Percentiles rank a stretch among this genome's conserved stretches.
Evolutionary conservation across 106 monocot genomes (phyloP).

Genomic region (Platanthera zijinensis): DNA sequence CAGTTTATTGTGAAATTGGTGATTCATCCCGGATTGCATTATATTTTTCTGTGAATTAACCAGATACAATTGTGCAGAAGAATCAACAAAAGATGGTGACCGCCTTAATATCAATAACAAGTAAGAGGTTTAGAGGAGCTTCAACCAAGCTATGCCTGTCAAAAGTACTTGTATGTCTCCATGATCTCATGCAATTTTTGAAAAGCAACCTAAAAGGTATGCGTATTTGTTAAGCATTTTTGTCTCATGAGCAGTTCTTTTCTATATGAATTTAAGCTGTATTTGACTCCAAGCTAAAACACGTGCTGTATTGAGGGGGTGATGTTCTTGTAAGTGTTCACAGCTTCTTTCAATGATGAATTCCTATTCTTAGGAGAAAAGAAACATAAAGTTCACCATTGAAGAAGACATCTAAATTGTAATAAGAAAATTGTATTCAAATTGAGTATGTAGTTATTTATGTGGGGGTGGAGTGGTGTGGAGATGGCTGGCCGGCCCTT

Average conservation of each 20-base stretch:
- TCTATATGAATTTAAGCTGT: not conserved
- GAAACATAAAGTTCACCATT: not conserved
- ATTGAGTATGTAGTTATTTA: too few species aligned
- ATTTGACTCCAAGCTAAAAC: not conserved
- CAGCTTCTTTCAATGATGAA: not conserved
- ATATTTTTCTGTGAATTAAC: not conserved
- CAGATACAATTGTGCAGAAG: constrained; percentile 21
- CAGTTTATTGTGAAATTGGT: not conserved
- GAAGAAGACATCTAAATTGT: not conserved
- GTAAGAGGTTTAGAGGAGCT: constrained; percentile 43
- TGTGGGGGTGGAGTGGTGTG: too few species aligned
- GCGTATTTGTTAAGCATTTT: not conserved
- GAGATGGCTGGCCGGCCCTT: too few species aligned
- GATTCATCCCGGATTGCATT: not conserved
- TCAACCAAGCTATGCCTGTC: constrained; percentile 41
- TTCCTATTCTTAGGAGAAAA: not conserved
- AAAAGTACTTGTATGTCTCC: constrained; percentile 48
- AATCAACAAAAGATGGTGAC: constrained; percentile 35
- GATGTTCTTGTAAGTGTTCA: not conserved
- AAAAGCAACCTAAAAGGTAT: constrained; percentile 51
- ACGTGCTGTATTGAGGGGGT: not conserved
- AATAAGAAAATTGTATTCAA: too few species aligned
- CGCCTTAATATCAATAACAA: constrained; percentile 44
- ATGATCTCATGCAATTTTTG: constrained; percentile 30
- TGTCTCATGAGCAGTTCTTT: not conserved